Base-by-base conservation (phyloP, 2,329 filamentous ascomycete species). In the Calonectria crousiana region DNA sequence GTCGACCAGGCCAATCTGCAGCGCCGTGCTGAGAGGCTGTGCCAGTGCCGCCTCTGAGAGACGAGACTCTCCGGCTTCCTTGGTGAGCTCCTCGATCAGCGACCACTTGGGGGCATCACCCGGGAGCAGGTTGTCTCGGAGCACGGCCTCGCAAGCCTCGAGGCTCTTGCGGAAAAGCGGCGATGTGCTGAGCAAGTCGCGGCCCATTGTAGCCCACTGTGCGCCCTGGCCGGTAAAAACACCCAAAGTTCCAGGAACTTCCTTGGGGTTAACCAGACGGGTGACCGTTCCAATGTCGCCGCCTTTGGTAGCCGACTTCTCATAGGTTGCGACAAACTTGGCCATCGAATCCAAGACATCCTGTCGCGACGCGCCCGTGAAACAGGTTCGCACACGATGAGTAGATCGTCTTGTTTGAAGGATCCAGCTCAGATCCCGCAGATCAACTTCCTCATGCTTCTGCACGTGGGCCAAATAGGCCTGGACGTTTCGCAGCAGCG, bases 161-260 rank as follows among this genome's bases (percentile, higher is more conserved):
- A 78, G 72, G 30, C 73, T 73, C 28, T 60, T 52, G 23, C 73
- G 56, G 44, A 73, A 73, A n/a, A 74, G 69, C 23, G 68, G 62
- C 23, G 68, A 75, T n/a, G 70, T 51, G 6, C 70, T 53, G 58
- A 79, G 76, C 60, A 84, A 78, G 74, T 83, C 82, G 10, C 80
- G 77, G 38, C 83, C 83, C 83, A 85, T 83, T 26, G 72, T 78
- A 52, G 73, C 66, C 81, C 80, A 83, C 74, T 83, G 82, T 8
- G 82, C 83, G 36, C 83, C 83, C 70, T 84, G 83, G 16, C 51
- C 51, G 14, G 51, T 53, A 6, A 53, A 53, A 6, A 53, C 26
- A 53, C 51, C 51, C 26, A 53, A 23, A 28, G 51, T 53, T 3
- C 51, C 51, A 4, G 51, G 51, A 23, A 23, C 51, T 18, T 53